Percentiles rank a stretch among this genome's conserved stretches.
These are phyloP conservation scores for Aspergillus piperis DNA, from an alignment of 2,329 filamentous ascomycete species.

Conservation along the genomic window DNA sequence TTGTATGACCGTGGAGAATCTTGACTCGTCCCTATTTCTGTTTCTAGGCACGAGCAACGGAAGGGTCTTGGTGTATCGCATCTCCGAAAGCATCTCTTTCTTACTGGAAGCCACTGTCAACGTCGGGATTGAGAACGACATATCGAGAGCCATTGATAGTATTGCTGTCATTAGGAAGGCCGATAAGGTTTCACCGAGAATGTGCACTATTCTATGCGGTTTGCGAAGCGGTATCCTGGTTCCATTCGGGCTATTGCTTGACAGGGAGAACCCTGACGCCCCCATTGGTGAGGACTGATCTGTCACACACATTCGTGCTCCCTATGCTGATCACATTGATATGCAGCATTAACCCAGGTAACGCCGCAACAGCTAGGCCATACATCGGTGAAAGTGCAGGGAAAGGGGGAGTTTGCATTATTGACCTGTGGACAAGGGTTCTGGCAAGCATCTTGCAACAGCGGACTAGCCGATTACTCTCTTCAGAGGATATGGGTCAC, in stretches of 20 bases:
- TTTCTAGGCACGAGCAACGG: constrained; percentile 46
- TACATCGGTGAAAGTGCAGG: constrained; percentile 40
- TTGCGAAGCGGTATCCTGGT: constrained; percentile 49
- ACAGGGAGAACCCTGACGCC: constrained; percentile 19
- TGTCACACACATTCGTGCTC: not conserved
- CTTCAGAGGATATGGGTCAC: constrained; percentile 44
- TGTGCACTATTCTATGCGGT: constrained; percentile 44
- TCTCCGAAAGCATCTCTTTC: constrained; percentile 25
- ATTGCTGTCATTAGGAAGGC: constrained; percentile 31
- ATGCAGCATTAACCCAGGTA: constrained; percentile 36
- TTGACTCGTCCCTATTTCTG: constrained; percentile 31
- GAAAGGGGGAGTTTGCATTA: constrained; percentile 32
- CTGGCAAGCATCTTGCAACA: constrained; percentile 38
- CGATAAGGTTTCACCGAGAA: constrained; percentile 13
- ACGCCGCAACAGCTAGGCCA: constrained; percentile 35
- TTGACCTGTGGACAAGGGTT: constrained; percentile 41
- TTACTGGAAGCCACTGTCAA: constrained; percentile 28
- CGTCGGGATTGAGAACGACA: constrained; percentile 25
- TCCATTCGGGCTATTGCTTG: constrained; percentile 35
- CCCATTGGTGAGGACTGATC: constrained; percentile 29
- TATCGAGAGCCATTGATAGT: constrained; percentile 40
- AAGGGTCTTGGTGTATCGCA: constrained; percentile 35
- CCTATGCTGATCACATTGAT: constrained; percentile 6
- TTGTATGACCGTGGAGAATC: constrained; percentile 34
- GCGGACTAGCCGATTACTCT: constrained; percentile 27